Evolutionary conservation across 805 yeast genomes (phyloP), one percentile per base, ranked within the genome.

Genomic region (Lipomyces japonicus): DNA sequence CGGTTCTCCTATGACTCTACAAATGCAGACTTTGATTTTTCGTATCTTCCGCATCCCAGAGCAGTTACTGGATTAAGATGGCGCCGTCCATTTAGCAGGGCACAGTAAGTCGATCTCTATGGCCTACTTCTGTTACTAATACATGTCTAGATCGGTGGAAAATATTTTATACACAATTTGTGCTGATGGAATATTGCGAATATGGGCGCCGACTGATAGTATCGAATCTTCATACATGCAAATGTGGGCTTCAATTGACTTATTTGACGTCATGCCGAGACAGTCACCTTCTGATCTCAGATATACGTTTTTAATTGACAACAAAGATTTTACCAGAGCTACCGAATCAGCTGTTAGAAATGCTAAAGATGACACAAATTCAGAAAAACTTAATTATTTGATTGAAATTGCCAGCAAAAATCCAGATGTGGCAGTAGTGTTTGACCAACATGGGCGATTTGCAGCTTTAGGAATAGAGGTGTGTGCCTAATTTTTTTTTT

Each of bases 1-100:
- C 71, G 96, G 44, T 72, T 80, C 5, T 76, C 84, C 5, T 86
- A 81, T 61, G 88, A 84, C 30, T 75, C 76, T 24, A 80, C 78
- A 31, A 75, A 79, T 35, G 53, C 46, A 10, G 73, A 75, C 24
- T 88, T 87, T 63, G 93, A 84, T 59, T 69, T 87, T 54, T 69
- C 79, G 0, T 82, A 84, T 59, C 67, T 88, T 21, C 74, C 78
- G n/a, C 95, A 86, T 62, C 80, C 82, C 1, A 62, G 73, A 1
- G 74, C 74, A 46, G 79, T 89, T 0, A 72, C 80, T 0, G 70
- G 71, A 30, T 63, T 82, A 34, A 71, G 81, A 48, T 84, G 91
- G 90, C 75, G 79, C 53, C 65, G 56, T 43, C 63, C 62, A 47
- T 67, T 60, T 57, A 69, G 63, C n/a, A 53, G 44, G 4, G 67